Percentiles rank a stretch among this genome's conserved stretches.
phyloP scores from a whole-genome alignment of 441 rosid species.

The Geranium incanum region DNA sequence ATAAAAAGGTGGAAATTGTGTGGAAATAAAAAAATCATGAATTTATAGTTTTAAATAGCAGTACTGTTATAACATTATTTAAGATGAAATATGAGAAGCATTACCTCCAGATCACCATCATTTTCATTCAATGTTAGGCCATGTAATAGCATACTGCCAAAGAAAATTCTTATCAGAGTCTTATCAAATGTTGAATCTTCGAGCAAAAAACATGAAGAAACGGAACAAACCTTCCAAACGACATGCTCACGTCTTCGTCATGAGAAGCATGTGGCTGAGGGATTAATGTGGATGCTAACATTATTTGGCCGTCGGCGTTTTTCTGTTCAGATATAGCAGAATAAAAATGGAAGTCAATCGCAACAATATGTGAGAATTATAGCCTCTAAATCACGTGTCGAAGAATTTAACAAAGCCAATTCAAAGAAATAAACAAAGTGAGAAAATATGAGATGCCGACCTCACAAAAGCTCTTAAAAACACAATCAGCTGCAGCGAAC shows the following conservation, averaged over 20 bases:
- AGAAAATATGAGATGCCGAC: slow-evolving; percentile 33
- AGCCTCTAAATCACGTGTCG: not conserved
- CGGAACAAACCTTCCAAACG: slow-evolving; percentile 77
- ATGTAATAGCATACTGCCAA: slow-evolving; percentile 74
- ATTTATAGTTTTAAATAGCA: not conserved
- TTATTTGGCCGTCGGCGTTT: slow-evolving; percentile 78
- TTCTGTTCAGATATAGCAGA: slow-evolving; percentile 31
- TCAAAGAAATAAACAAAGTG: slow-evolving; percentile 9
- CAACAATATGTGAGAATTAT: too few species aligned
- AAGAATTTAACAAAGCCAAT: slow-evolving; percentile 6
- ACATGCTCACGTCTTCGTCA: slow-evolving; percentile 89
- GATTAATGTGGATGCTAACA: slow-evolving; percentile 89
- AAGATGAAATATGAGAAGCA: slow-evolving; percentile 11
- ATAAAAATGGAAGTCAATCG: not conserved
- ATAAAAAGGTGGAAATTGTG: not conserved
- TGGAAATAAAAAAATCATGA: not conserved
- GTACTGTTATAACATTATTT: not conserved
- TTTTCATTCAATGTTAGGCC: slow-evolving; percentile 84
- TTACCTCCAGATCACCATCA: slow-evolving; percentile 90
- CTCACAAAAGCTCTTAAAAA: slow-evolving; percentile 89
- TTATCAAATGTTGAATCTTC: not conserved
- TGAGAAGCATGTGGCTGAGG: slow-evolving; percentile 70
- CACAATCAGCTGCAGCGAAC: slow-evolving; percentile 83
- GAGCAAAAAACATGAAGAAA: not conserved
- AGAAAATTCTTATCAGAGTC: slow-evolving; percentile 19